Evolutionary conservation across 164 flowering plant genomes (phyloP).

Genomic region (Vitis rupestris): DNA sequence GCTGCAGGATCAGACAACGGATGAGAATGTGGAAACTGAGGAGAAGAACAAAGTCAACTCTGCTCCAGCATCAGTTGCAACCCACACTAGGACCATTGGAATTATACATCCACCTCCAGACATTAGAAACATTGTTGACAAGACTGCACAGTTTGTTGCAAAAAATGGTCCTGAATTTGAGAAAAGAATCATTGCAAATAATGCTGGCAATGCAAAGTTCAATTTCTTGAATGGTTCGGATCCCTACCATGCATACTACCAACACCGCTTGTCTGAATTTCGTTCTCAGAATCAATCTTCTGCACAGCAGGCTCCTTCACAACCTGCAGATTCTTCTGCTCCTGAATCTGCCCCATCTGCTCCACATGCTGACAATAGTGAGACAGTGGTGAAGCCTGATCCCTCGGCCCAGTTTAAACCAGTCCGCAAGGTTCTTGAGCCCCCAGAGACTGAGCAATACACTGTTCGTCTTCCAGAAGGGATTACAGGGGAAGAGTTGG

Average conservation of each 20-base stretch:
- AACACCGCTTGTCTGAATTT: conserved; percentile 80
- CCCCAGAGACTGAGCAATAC: conserved; percentile 94
- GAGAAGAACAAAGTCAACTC: conserved; percentile 30
- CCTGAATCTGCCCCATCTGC: conserved; percentile 32
- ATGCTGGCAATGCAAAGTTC: conserved; percentile 86
- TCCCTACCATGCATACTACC: conserved; percentile 96
- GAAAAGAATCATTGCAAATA: conserved; percentile 76
- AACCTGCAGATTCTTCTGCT: conserved; percentile 40
- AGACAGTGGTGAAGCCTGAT: conserved; percentile 51
- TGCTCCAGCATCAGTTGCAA: conserved; percentile 61
- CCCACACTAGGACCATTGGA: conserved; percentile 92
- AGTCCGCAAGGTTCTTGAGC: conserved; percentile 73
- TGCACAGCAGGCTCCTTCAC: conserved; percentile 34
- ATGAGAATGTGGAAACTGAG: conserved; percentile 26
- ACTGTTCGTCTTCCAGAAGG: conserved; percentile 97
- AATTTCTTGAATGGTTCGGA: conserved; percentile 82
- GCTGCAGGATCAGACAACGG: conserved; percentile 35
- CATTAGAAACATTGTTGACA: conserved; percentile 84
- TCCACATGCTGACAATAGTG: conserved; percentile 29
- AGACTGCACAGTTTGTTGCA: conserved; percentile 87
- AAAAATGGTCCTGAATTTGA: conserved; percentile 96
- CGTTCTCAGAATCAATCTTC: conserved; percentile 64
- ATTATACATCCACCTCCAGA: conserved; percentile 98
- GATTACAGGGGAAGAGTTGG: conserved; percentile 93
- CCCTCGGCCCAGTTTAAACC: conserved; percentile 61